Base-by-base conservation (phyloP, 768 basidiomycete species). In the Suillus ampliporus region DNA sequence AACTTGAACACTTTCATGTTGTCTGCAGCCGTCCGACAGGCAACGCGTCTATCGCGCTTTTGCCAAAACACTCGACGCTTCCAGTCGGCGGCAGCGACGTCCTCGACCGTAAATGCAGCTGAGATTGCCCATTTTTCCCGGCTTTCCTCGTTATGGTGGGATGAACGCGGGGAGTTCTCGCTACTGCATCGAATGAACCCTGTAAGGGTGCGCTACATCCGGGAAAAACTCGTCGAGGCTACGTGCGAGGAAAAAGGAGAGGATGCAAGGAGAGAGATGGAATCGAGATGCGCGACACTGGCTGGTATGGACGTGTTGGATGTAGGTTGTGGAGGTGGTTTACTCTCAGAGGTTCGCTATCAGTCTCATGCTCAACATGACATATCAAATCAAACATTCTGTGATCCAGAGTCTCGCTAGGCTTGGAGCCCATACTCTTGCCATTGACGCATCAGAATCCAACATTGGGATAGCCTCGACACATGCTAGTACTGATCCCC, bases 131-230 rank as follows among this genome's bases (percentile, higher is more conserved):
- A 94, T 74, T 97, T 98, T 74, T 94, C 95, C 3, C 82, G 84
- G 31, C 87, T 97, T 5, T 93, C 94, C 2, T 88, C 90, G n/a
- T 82, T 88, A 70, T 98, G 96, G 96, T 98, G 96, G 95, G 89
- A 96, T 75, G 94, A 97, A 71, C 85, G 82, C 21, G 96, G 97
- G 67, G 96, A 98, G 74, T 96, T 97, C 72, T 82, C 80, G 4
- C 79, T 95, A 41, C 78, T 99, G 38, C 97, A 99, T 72, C 86
- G 87, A 70, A 98, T 99, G 97, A 99, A 99, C 77, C 95, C 95
- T 2, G 83, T 89, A 13, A 82, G 97, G 46, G 84, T 95, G 69
- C 85, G 86, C 60, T 97, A 94, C 74, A 83, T 99, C 35, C 84
- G 86, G 44, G 84, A 92, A 67, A 94, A 94, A 73, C 67, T 94